Percentiles rank a stretch among this genome's conserved stretches.
Evolutionary conservation across 2,329 filamentous ascomycete genomes (phyloP).

Genomic region (Fusarium falciforme): DNA sequence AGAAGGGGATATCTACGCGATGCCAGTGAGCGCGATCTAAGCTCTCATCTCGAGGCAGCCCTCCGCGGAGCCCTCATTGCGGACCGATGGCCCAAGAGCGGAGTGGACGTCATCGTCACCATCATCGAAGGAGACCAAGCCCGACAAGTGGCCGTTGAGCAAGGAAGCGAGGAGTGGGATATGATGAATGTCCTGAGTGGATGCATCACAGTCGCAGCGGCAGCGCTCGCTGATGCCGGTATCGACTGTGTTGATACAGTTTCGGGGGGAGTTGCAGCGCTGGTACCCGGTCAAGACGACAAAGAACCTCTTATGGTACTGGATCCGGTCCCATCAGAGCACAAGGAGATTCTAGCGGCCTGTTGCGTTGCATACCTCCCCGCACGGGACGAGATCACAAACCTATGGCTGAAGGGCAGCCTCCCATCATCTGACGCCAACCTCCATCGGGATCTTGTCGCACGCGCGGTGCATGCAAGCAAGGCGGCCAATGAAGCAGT

Average conservation of each 20-base stretch:
- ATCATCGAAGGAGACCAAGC: slow-evolving; percentile 94
- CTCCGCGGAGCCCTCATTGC: slow-evolving; percentile 90
- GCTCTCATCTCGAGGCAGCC: slow-evolving; percentile 90
- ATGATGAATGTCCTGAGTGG: slow-evolving; percentile 92
- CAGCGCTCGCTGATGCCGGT: slow-evolving; percentile 91
- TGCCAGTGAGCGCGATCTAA: slow-evolving; percentile 86
- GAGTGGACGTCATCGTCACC: slow-evolving; percentile 93
- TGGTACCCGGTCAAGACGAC: slow-evolving; percentile 63
- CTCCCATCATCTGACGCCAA: slow-evolving; percentile 54
- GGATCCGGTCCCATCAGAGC: slow-evolving; percentile 86
- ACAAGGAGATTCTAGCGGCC: slow-evolving; percentile 80
- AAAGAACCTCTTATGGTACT: slow-evolving; percentile 68
- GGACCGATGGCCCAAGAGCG: slow-evolving; percentile 98
- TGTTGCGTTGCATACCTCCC: slow-evolving; percentile 93
- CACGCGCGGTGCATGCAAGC: slow-evolving; percentile 55
- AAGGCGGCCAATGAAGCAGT: slow-evolving; percentile 51
- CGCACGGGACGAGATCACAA: slow-evolving; percentile 88
- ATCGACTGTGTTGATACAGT: slow-evolving; percentile 96
- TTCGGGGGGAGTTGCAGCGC: slow-evolving; percentile 86
- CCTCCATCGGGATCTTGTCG: slow-evolving; percentile 51
- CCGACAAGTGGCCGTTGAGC: slow-evolving; percentile 59
- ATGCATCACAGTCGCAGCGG: slow-evolving; percentile 93
- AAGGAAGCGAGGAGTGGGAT: slow-evolving; percentile 78
- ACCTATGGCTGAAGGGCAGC: slow-evolving; percentile 90
- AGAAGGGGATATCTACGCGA: slow-evolving; percentile 89